phyloP scores from a whole-genome alignment of 1,284 basidiomycete genomes.

The Cutaneotrichosporon sp. region DNA sequence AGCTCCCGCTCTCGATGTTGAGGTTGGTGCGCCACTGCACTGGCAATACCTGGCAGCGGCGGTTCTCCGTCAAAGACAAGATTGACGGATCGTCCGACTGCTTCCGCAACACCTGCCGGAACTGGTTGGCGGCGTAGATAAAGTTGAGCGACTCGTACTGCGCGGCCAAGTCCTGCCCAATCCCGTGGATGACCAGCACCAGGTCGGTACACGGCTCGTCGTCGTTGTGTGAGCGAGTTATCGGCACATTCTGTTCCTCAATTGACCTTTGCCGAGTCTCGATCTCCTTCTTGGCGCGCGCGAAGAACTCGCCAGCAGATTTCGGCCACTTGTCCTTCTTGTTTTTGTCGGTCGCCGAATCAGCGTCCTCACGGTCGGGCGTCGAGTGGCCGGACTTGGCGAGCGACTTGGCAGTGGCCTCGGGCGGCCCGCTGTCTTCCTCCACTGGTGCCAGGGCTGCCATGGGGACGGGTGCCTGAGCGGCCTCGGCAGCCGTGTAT shows the following conservation, averaged over 20 bases:
- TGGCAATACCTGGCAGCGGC: slow-evolving; percentile 57
- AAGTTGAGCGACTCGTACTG: slow-evolving; percentile 58
- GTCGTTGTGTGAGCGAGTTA: slow-evolving; percentile 46
- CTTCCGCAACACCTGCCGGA: slow-evolving; percentile 54
- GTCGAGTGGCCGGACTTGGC: slow-evolving; percentile 34
- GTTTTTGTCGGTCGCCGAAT: slow-evolving; percentile 11
- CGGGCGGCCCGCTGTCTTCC: not conserved
- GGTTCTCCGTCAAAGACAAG: slow-evolving; percentile 54
- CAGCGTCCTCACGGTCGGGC: slow-evolving; percentile 24
- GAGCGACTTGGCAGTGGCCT: not conserved
- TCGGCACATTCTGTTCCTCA: slow-evolving; percentile 48
- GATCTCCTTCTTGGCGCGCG: slow-evolving; percentile 17
- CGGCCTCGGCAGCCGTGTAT: slow-evolving; percentile 49
- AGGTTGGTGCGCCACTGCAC: slow-evolving; percentile 60
- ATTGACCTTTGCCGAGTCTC: slow-evolving; percentile 27
- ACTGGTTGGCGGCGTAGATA: slow-evolving; percentile 57
- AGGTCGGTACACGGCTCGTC: slow-evolving; percentile 55
- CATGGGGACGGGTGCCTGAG: slow-evolving; percentile 7
- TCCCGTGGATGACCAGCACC: slow-evolving; percentile 57
- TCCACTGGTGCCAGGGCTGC: not conserved
- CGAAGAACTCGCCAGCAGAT: slow-evolving; percentile 5
- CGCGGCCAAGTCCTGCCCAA: slow-evolving; percentile 55
- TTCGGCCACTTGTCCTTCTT: slow-evolving; percentile 15
- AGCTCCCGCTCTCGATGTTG: slow-evolving; percentile 53
- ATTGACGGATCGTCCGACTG: slow-evolving; percentile 55